Conservation (phyloP, 1,284 basidiomycete genomes). For the Microstroma glucosiphilum region DNA sequence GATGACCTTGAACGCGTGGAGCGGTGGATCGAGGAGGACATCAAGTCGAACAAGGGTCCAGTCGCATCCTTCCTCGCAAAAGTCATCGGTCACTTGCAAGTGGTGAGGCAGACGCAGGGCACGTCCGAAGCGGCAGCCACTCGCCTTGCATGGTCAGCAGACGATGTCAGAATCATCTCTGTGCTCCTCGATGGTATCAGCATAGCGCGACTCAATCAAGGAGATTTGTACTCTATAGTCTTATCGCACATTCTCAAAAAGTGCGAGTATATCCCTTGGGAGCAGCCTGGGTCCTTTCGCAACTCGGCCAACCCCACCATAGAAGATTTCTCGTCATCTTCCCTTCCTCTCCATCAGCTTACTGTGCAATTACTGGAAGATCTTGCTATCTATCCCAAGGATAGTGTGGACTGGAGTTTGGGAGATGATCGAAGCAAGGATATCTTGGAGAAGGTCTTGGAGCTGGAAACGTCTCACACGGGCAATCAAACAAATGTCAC, state of each 20-base stretch:
- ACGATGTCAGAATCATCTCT: not conserved
- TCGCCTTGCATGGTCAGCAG: not conserved
- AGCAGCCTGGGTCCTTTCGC: no score
- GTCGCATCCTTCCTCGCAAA: not conserved
- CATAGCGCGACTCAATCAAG: not conserved
- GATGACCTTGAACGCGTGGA: not conserved
- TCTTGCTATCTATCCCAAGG: not conserved
- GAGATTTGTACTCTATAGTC: not conserved
- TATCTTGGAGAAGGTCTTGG: not conserved
- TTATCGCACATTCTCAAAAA: slow-evolving; percentile 1
- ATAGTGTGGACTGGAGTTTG: not conserved
- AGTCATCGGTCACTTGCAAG: not conserved
- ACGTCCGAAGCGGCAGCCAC: not conserved
- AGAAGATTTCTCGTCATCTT: not conserved
- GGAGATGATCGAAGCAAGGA: not conserved
- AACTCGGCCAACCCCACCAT: not conserved
- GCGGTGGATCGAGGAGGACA: not conserved
- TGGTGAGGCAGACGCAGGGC: no score
- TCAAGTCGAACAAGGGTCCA: not conserved
- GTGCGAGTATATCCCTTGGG: not conserved
- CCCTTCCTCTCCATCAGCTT: not conserved
- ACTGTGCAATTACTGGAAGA: not conserved
- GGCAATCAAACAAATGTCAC: not conserved
- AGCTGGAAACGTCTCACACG: not conserved
- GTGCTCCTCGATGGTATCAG: not conserved